A percentile compares a stretch with the other conserved stretches of the same genome.
These are phyloP conservation scores for Cokeromyces recurvatus DNA, from an alignment of 371 early-diverging fungal genomes.

Conservation along the genomic window DNA sequence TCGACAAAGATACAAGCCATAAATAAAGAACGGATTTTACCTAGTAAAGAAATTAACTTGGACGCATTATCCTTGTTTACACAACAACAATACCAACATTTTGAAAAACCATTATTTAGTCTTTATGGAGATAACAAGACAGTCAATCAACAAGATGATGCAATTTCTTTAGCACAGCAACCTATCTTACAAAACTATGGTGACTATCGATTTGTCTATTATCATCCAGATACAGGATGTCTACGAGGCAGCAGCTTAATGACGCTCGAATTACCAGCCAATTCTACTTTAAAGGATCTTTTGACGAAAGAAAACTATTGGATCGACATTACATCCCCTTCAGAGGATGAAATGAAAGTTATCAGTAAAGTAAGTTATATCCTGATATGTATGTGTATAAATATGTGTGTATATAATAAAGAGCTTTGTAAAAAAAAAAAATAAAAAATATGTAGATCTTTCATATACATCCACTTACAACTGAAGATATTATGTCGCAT, in stretches of 20 bases:
- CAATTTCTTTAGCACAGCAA: background rate
- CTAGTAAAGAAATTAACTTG: no score
- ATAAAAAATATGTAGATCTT: no score
- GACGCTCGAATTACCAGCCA: slow-evolving; percentile 13
- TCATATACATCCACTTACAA: slow-evolving; percentile 83
- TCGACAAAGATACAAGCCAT: no score
- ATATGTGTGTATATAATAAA: no score
- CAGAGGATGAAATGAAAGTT: slow-evolving; percentile 71
- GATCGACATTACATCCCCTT: slow-evolving; percentile 84
- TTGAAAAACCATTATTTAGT: no score
- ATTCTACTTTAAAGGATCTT: slow-evolving; percentile 33
- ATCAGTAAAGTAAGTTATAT: slow-evolving; percentile 46
- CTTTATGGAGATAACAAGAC: no score
- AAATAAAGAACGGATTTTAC: no score
- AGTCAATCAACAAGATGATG: no score
- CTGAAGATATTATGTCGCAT: slow-evolving; percentile 86
- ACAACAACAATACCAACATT: no score
- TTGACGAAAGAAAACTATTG: slow-evolving; percentile 71
- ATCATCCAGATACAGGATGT: slow-evolving; percentile 36
- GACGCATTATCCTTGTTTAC: no score
- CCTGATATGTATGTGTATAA: no score
- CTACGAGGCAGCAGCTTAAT: slow-evolving; percentile 16
- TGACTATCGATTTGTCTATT: background rate
- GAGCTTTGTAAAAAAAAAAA: no score
- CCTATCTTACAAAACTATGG: background rate